Evolutionary conservation across 73 alveolate species (phyloP).

Genomic region (Paraurostyla sp.): DNA sequence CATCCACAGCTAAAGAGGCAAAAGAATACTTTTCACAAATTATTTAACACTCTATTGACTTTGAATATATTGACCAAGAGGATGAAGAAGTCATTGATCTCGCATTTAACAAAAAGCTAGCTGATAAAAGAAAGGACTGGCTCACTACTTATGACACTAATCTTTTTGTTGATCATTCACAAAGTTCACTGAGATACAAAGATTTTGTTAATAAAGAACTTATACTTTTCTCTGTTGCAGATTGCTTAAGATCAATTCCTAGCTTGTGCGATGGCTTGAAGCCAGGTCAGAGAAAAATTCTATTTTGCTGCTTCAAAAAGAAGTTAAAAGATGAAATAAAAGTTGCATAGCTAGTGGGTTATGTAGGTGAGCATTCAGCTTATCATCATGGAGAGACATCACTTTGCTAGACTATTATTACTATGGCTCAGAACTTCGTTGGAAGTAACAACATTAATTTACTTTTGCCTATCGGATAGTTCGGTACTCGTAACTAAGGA

Average conservation of each 20-base stretch:
- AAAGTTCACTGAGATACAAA: constrained; percentile 74
- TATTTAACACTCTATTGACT: constrained; percentile 90
- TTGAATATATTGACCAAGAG: constrained; percentile 86
- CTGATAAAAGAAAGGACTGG: constrained; percentile 99
- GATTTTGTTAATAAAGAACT: constrained; percentile 99
- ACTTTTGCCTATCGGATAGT: constrained; percentile 97
- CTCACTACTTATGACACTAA: constrained; percentile 87
- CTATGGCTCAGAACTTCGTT: constrained; percentile 98
- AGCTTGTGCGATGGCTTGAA: constrained; percentile 98
- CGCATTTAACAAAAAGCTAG: constrained; percentile 97
- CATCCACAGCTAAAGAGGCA: constrained; percentile 99
- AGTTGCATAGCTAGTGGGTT: constrained; percentile 99
- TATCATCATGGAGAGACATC: constrained; percentile 99
- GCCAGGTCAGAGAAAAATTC: constrained; percentile 99
- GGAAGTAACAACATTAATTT: constrained; percentile 98
- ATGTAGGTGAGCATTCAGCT: constrained; percentile 99
- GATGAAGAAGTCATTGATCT: constrained; percentile 99
- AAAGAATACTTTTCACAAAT: constrained; percentile 98
- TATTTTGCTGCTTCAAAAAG: constrained; percentile 98
- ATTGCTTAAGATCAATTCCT: constrained; percentile 98
- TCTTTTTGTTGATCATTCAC: constrained; percentile 89
- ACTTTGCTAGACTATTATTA: constrained; percentile 95
- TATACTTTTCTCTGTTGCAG: constrained; percentile 96
- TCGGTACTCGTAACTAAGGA: constrained; percentile 98
- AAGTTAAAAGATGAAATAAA: constrained; percentile 97